Percentiles rank a stretch among this genome's conserved stretches.
These are phyloP conservation scores for Azolla pinnata DNA, from an alignment of 75 land plant species.

Conservation along the genomic window DNA sequence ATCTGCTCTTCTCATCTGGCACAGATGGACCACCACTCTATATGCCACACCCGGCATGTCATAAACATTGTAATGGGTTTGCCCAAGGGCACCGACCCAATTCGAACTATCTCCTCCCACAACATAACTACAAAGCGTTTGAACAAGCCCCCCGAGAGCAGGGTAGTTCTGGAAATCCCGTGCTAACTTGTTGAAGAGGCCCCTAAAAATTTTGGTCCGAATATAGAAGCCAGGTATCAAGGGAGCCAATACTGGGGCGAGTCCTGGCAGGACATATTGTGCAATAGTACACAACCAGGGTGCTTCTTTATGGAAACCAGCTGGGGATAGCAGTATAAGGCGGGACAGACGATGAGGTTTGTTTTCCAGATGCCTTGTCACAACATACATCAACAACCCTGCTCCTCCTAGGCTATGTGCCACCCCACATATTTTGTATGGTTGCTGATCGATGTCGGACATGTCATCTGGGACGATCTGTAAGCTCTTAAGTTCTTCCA, in stretches of 20 bases:
- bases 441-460: conserved; percentile 26
- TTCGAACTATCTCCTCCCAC: conserved; percentile 96
- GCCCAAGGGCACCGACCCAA: conserved; percentile 84
- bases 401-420: conserved; percentile 97
- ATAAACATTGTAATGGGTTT: conserved; percentile 94
- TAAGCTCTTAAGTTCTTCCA: conserved; percentile 39
- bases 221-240: conserved; percentile 80
- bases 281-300: conserved; percentile 31
- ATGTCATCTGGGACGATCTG: conserved; percentile 10
- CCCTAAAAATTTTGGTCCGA: conserved; percentile 81
- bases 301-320: conserved; percentile 88
- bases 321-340: conserved; percentile 78
- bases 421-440: conserved; percentile 65
- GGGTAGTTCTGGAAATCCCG: conserved; percentile 92
- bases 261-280: conserved; percentile 31
- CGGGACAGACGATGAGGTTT: conserved; percentile 78
- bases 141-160: conserved; percentile 91
- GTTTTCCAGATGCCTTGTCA: conserved; percentile 54
- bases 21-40: conserved; percentile 59
- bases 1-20: conserved; percentile 64
- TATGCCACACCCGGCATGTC: conserved; percentile 95
- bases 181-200: conserved; percentile 87
- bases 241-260: conserved; percentile 63
- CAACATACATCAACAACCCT: conserved; percentile 70
- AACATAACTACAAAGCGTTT: conserved; percentile 67